A percentile compares a stretch with the other conserved stretches of the same genome.
Conservation (phyloP, 306 rosid species). For the Spatholobus suberectus region DNA sequence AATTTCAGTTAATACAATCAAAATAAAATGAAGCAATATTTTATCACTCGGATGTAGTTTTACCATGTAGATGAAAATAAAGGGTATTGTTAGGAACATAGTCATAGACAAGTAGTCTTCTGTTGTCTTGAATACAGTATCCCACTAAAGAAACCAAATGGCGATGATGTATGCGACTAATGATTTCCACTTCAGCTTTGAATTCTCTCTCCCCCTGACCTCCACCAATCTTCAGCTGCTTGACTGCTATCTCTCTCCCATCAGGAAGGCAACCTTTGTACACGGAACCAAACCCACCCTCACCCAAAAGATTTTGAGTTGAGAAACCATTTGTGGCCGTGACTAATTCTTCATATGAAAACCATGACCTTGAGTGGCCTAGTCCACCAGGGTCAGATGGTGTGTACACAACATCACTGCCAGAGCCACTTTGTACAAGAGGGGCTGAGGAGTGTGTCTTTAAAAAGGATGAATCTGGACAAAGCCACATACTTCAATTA, state of each 20-base stretch:
- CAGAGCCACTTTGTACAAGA: constrained; percentile 59
- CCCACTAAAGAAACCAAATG: constrained; percentile 95
- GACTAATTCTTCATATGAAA: constrained; percentile 78
- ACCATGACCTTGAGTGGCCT: constrained; percentile 85
- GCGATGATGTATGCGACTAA: constrained; percentile 93
- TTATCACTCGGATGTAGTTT: constrained; percentile 39
- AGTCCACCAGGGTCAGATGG: constrained; percentile 67
- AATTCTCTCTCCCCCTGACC: constrained; percentile 94
- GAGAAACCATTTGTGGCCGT: constrained; percentile 85
- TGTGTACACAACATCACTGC: constrained; percentile 60
- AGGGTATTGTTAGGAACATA: constrained; percentile 82
- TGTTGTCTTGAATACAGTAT: constrained; percentile 74
- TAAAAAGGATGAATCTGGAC: constrained; percentile 73
- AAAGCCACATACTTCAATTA: constrained; percentile 43
- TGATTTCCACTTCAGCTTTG: constrained; percentile 88
- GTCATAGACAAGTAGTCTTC: constrained; percentile 91
- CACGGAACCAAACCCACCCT: constrained; percentile 94
- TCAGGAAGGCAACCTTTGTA: constrained; percentile 86
- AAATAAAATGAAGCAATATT: constrained; percentile 29
- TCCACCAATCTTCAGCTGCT: constrained; percentile 83
- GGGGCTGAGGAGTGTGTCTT: constrained; percentile 78
- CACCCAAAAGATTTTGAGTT: constrained; percentile 76
- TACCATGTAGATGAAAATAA: constrained; percentile 90
- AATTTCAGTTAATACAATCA: constrained; percentile 35
- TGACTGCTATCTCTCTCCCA: constrained; percentile 90